Base-by-base conservation (phyloP, 192 early-diverging fungal genomes). In the Linnemannia hyalina region DNA sequence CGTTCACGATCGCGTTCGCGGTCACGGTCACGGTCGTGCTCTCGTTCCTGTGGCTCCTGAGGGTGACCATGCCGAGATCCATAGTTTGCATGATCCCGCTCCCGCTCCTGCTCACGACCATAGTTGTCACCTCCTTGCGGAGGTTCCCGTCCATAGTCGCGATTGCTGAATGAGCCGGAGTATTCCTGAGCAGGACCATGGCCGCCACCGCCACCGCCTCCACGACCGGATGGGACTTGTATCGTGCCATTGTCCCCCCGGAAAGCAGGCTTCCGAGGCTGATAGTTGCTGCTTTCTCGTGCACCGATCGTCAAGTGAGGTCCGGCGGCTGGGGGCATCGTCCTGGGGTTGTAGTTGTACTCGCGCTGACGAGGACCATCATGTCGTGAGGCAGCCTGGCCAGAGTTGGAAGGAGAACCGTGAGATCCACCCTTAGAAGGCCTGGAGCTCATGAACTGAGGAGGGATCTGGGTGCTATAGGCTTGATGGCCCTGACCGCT, bases 211-310 rank as follows among this genome's bases (percentile, higher is more conserved):
- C 46, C 47, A 49, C 78, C 78, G 29, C 60, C 35, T 32, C 78
- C 55, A 38, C 80, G 80, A 70, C 55, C 68, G 42, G 80, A 20
- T 26, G 70, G 78, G 4, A 42, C 36, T 13, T 60, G 35, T 3
- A 70, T 46, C 7, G 80, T 57, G 8, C 74, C 80, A 75, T 81
- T 74, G 32, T 81, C 80, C 1, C 49, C 38, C 20, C 80, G 73
- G 49, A 68, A 75, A 0, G 49, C 38, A 1, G 80, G 73, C 38
- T 75, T 81, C 15, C 80, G 73, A 41, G 80, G 73, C 38, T 81
- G 80, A 32, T 81, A 81, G 40, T 75, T 81, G 40, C 73, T 81
- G 74, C 73, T 81, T 49, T 81, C 80, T 26, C 80, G 73, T 20
- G 73, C 80, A 2, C 80, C 80, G 26, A 73, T 81, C 9, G 80